phyloP scores from a whole-genome alignment of 352 stramenopile species.

The Globisporangium iwayamae region DNA sequence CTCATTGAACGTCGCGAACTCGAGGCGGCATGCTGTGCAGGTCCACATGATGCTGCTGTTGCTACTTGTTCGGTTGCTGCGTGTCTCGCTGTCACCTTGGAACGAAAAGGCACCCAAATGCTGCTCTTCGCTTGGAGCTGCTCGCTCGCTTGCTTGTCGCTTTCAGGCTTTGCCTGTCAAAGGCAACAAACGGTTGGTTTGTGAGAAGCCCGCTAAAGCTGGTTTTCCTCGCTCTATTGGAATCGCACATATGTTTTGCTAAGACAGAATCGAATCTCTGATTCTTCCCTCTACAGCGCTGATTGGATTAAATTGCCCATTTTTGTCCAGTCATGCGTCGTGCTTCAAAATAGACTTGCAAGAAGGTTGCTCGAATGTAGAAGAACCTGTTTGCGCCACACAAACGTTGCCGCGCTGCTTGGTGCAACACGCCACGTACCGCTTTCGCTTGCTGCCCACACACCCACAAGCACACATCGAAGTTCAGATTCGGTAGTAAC shows the following conservation, averaged over 20 bases:
- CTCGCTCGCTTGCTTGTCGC: not conserved
- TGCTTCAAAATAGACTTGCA: not conserved
- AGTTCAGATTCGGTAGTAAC: not conserved
- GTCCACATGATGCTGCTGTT: constrained; percentile 48
- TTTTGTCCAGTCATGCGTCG: not conserved
- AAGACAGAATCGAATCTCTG: not conserved
- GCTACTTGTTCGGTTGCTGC: not conserved
- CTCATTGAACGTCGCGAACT: constrained; percentile 52
- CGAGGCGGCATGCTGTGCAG: constrained; percentile 75
- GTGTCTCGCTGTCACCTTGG: not conserved
- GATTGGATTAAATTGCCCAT: not conserved
- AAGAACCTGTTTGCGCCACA: constrained; percentile 16
- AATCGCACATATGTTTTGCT: not conserved
- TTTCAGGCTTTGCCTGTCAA: constrained; percentile 5
- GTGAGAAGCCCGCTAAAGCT: not conserved
- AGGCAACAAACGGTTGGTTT: constrained; percentile 6
- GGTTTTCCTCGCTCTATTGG: not conserved
- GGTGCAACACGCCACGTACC: constrained; percentile 10
- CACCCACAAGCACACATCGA: constrained; percentile 3
- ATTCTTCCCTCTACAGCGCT: not conserved
- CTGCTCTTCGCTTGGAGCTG: not conserved
- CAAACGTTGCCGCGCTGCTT: constrained; percentile 4
- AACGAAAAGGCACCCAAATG: constrained; percentile 4
- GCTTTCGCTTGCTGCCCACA: not conserved
- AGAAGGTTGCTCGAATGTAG: constrained; percentile 19